phyloP scores from a whole-genome alignment of 2,329 filamentous ascomycete species.

The Diaporthe velutina region DNA sequence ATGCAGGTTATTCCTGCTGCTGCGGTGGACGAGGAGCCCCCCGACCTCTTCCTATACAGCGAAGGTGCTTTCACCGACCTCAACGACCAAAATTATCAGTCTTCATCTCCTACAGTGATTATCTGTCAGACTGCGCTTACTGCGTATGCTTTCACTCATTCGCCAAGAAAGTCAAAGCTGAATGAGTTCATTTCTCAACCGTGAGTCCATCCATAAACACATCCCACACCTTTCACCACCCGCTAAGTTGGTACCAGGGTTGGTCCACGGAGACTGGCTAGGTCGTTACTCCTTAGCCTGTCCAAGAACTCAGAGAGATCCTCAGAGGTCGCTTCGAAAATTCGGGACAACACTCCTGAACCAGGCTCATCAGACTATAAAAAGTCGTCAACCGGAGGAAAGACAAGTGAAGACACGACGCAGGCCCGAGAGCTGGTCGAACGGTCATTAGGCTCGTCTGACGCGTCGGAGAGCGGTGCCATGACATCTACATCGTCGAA shows the following conservation, averaged over 20 bases:
- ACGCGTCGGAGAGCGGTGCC: not conserved
- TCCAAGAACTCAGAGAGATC: not conserved
- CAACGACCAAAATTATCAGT: not conserved
- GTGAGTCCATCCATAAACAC: constrained; percentile 12
- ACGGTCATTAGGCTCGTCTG: no score
- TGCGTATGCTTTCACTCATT: constrained; percentile 10
- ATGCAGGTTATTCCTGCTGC: constrained; percentile 12
- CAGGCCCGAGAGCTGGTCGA: not conserved
- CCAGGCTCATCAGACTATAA: not conserved
- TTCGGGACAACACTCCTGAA: no score
- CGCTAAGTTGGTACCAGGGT: constrained; percentile 6
- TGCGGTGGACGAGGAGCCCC: constrained; percentile 5
- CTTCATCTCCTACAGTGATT: constrained; percentile 23
- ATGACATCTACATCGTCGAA: not conserved
- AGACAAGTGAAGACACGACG: not conserved
- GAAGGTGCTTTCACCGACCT: constrained; percentile 6
- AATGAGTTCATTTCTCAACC: constrained; percentile 38
- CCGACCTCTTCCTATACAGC: constrained; percentile 29
- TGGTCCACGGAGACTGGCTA: constrained; percentile 39
- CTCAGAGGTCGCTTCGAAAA: not conserved
- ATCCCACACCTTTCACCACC: not conserved
- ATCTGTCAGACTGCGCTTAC: constrained; percentile 33
- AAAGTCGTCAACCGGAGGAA: not conserved
- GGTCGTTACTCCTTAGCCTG: constrained; percentile 32
- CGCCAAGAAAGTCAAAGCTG: not conserved